A percentile compares a stretch with the other conserved stretches of the same genome.
These are phyloP conservation scores for Hemisphaericaspora subhashii DNA, from an alignment of 1,139 yeast species.

Conservation along the genomic window DNA sequence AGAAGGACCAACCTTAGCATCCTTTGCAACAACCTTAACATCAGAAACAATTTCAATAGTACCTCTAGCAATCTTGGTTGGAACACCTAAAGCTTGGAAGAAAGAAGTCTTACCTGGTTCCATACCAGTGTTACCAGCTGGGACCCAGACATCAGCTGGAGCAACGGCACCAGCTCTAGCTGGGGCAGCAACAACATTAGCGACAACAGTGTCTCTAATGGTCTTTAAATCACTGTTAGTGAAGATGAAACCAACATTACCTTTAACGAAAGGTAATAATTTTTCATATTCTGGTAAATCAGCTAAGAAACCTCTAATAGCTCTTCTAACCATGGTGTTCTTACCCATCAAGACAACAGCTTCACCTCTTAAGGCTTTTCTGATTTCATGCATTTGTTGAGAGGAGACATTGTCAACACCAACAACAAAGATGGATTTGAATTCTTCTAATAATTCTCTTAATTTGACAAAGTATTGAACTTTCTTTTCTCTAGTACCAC, in stretches of 20 bases:
- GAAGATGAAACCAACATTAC: slow-evolving; percentile 99
- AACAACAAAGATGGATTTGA: slow-evolving; percentile 97
- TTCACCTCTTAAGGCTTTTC: slow-evolving; percentile 93
- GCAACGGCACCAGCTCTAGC: slow-evolving; percentile 99
- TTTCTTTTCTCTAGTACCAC: slow-evolving; percentile 99
- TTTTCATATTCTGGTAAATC: slow-evolving; percentile 97
- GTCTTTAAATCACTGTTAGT: slow-evolving; percentile 92
- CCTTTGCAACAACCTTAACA: slow-evolving; percentile 89
- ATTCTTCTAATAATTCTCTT: slow-evolving; percentile 92
- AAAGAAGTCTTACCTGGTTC: slow-evolving; percentile 99
- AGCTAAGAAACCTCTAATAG: slow-evolving; percentile 90
- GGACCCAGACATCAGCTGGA: slow-evolving; percentile 95
- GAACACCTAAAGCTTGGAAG: slow-evolving; percentile 99
- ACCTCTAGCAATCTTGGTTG: slow-evolving; percentile 99
- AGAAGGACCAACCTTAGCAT: slow-evolving; percentile 95
- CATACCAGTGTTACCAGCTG: slow-evolving; percentile 99
- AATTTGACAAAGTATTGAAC: slow-evolving; percentile 92
- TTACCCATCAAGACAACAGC: slow-evolving; percentile 99
- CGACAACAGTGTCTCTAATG: slow-evolving; percentile 81
- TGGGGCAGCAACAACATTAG: slow-evolving; percentile 99
- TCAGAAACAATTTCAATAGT: slow-evolving; percentile 98
- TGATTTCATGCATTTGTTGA: slow-evolving; percentile 99
- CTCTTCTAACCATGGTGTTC: slow-evolving; percentile 99
- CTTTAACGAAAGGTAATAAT: slow-evolving; percentile 90
- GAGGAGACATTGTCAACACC: slow-evolving; percentile 99